Base-by-base conservation (phyloP, 2,329 filamentous ascomycete genomes). In the Exophiala sp. region DNA sequence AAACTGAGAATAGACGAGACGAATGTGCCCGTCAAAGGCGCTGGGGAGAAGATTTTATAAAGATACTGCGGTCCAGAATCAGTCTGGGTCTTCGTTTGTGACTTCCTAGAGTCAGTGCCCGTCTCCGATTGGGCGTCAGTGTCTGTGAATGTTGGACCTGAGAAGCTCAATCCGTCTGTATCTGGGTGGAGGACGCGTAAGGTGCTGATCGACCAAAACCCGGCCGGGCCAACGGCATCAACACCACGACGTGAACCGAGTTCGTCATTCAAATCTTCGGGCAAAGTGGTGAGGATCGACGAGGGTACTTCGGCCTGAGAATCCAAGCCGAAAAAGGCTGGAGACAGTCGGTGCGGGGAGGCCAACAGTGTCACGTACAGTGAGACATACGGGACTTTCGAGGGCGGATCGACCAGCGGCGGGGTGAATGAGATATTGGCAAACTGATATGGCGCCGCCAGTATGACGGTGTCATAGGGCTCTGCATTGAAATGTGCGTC, bases 361-460 rank as follows among this genome's bases (percentile, higher is more conserved):
- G 90, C 76, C 62, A 98, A 91, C 1, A 97, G 79, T 0, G 91
- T 97, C 45, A 96, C 91, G 63, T 97, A 85, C 0, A 97, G 77
- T 41, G 79, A 78, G 2, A 88, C 86, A 65, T 96, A 98, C 0
- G 88, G 86, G n/a, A 96, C 83, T 39, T 78, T 67, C 58, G 93
- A 85, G 1, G 94, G 88, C 2, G 70, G 67, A 2, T 73, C 70
- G 11, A 66, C 55, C 4, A 69, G 61, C 0, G 69, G 65, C 10
- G 70, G 65, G 9, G 66, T 65, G 50, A 83, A 67, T 4, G 66
- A 68, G 60, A 97, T 84, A 50, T 79, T 73, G 48, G 87, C 81
- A 65, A 83, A 94, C 62, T 98, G 91, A 63, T 84, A 82, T 0
- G 93, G 93, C 0, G 82, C 80, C 2, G 93, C 88, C 21, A 98